Evolutionary conservation across 768 basidiomycete genomes (phyloP).

Genomic region (Suillus occidentalis): DNA sequence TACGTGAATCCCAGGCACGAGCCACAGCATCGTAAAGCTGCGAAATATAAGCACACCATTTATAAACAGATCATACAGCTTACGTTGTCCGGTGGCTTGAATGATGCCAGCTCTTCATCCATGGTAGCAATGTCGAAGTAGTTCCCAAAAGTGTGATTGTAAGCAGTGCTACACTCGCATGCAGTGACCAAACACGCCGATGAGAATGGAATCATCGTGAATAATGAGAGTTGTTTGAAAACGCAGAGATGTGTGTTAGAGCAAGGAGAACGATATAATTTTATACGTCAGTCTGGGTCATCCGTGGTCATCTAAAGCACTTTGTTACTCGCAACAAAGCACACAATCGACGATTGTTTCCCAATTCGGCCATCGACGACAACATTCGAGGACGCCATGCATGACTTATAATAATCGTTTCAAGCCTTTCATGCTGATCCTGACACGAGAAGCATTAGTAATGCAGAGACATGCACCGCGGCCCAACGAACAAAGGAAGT

Average conservation of each 20-base stretch:
- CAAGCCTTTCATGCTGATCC: not conserved
- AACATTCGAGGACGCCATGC: not conserved
- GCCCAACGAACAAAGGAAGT: not conserved
- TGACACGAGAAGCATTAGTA: not conserved
- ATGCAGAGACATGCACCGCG: not conserved
- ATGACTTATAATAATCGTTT: not conserved
- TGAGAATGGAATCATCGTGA: not conserved
- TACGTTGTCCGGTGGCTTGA: constrained; percentile 16
- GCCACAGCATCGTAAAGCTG: constrained; percentile 34
- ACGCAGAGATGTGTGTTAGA: not conserved
- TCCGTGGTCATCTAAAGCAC: not conserved
- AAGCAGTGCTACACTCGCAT: constrained; percentile 19
- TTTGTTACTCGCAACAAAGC: constrained; percentile 1
- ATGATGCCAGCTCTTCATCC: constrained; percentile 17
- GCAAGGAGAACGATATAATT: not conserved
- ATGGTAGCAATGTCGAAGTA: constrained; percentile 24
- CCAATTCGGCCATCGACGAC: not conserved
- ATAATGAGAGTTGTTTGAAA: too few species aligned
- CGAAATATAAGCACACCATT: constrained; percentile 1
- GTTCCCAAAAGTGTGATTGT: constrained; percentile 24
- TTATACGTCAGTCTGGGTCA: not conserved
- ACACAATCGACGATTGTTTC: not conserved
- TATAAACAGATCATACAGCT: not conserved
- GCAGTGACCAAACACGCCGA: not conserved
- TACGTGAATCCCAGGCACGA: constrained; percentile 25